Evolutionary conservation across 1,284 basidiomycete species (phyloP).

Genomic region (Cutaneotrichosporon cyanovorans): DNA sequence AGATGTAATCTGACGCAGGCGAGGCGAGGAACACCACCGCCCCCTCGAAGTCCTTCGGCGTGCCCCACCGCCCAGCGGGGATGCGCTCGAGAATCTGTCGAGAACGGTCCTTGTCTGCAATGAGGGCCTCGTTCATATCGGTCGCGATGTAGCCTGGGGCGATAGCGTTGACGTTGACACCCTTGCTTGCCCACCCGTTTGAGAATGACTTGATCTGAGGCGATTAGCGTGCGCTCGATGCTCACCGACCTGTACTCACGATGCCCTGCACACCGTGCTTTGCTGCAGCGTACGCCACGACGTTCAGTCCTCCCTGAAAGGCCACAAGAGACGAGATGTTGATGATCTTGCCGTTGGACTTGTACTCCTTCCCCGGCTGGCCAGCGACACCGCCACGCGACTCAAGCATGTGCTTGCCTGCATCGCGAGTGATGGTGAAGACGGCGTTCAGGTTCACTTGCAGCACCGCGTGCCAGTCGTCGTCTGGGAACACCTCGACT

Average conservation of each 20-base stretch:
- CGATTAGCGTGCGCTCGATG: neutral
- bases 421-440: slow-evolving; percentile 47
- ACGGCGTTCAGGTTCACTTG: slow-evolving; percentile 48
- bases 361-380: slow-evolving; percentile 20
- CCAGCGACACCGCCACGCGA: slow-evolving; percentile 40
- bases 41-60: slow-evolving; percentile 80
- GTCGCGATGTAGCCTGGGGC: slow-evolving; percentile 89
- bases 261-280: slow-evolving; percentile 77
- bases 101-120: slow-evolving; percentile 47
- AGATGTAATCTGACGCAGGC: slow-evolving; percentile 77
- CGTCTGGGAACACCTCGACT: slow-evolving; percentile 70
- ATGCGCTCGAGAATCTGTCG: slow-evolving; percentile 89
- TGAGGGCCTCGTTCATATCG: slow-evolving; percentile 52
- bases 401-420: slow-evolving; percentile 47
- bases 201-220: slow-evolving; percentile 47
- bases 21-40: slow-evolving; percentile 85
- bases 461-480: slow-evolving; percentile 79
- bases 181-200: slow-evolving; percentile 68
- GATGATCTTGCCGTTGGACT: slow-evolving; percentile 47
- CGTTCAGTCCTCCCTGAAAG: slow-evolving; percentile 59
- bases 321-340: slow-evolving; percentile 47
- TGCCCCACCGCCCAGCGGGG: slow-evolving; percentile 84
- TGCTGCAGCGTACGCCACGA: slow-evolving; percentile 87
- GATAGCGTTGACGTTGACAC: slow-evolving; percentile 81
- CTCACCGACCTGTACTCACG: slow-evolving; percentile 28